Base-by-base conservation (phyloP, 202 grass and related monocot species). In the Dendrocalamus latiflorus region DNA sequence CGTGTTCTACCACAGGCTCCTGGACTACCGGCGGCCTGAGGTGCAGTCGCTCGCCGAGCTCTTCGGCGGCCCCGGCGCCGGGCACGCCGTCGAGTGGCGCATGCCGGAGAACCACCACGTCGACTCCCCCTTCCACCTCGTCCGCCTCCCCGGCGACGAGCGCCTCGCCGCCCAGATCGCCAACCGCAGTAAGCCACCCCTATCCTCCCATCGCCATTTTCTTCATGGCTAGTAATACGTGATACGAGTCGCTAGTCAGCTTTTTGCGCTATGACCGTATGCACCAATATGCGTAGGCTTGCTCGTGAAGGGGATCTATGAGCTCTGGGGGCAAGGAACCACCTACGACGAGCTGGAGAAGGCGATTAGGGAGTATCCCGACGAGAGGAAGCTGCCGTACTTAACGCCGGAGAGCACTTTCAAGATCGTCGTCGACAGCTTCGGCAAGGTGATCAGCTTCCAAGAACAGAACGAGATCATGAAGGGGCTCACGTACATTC, bases 281-380 rank as follows among this genome's bases (percentile, higher is more conserved):
- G 4, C 34, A 3, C 61, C 5, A 28, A n/a, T 43, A 4, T 77
- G 25, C n/a, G 5, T 28, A 95, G 95, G 95, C 86, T 58, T 98
- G 74, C 77, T 98, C 24, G 87, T 98, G 75, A 98, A 98, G 85
- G 95, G 95, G 72, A 85, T 95, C 68, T 98, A 90, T 63, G 95
- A 98, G 78, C 91, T 98, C 22, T 98, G 95, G 95, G 95, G 59
- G n/a, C 87, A 91, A 13, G 95, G 93, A 0, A 91, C 70, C 65
- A 91, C 80, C 75, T 98, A 95, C 65, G 68, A 93, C 63, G 95
- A 98, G 81, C 84, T 98, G 50, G 95, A 98, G 70, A 83, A 86
- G 44, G 86, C 87, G 22, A 81, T 95, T 48, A 86, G 34, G 64
- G 84, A 73, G 43, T 98, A 94, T 85, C 89, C 95, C 4, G 91